Evolutionary conservation across 2,329 filamentous ascomycete genomes (phyloP), one percentile per base, ranked within the genome.

Genomic region (Paecilomyces variotii): DNA sequence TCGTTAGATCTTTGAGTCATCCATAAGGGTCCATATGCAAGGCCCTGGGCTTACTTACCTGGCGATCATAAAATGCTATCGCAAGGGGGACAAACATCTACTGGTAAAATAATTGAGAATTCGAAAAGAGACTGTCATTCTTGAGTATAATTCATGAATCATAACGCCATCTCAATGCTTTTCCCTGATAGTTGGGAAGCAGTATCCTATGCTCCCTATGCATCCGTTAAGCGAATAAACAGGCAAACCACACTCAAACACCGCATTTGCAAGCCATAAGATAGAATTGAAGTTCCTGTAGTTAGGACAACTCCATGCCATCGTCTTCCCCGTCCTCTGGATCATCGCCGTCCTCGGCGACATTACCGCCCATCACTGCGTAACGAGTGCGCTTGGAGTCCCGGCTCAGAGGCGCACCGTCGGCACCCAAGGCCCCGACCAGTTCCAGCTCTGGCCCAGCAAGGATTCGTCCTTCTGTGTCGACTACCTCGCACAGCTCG

Each of bases 401-500:
- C 51, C 66, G 63, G 45, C 66, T 64, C 51, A 61, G 66, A 59
- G 73, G 79, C 61, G 76, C 72, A 58, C 74, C 73, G n/a, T 78
- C 79, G 7, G 77, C 76, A 28, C 79, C 80, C 27, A 84, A 71
- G 4, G 79, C 80, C 10, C 82, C 82, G 2, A 85, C 79, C 59
- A 81, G 76, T 63, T 87, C 86, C 12, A 95, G 79, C 72, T 97
- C 91, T 62, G 96, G 90, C 51, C 93, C 93, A 56, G 89, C 89
- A 4, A 97, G 82, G 5, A 99, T 88, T 27, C 93, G 84, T n/a
- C 92, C 91, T 69, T 97, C 94, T 67, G 87, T 88, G 73, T 97
- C 91, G 51, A 96, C 89, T 71, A 96, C 92, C 73, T 96, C 91
- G 57, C 90, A 96, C 9, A 99, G 82, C 69, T 97, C 93, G 58